phyloP scores from a whole-genome alignment of 306 rosid genomes.

The Phaseolus lunatus region DNA sequence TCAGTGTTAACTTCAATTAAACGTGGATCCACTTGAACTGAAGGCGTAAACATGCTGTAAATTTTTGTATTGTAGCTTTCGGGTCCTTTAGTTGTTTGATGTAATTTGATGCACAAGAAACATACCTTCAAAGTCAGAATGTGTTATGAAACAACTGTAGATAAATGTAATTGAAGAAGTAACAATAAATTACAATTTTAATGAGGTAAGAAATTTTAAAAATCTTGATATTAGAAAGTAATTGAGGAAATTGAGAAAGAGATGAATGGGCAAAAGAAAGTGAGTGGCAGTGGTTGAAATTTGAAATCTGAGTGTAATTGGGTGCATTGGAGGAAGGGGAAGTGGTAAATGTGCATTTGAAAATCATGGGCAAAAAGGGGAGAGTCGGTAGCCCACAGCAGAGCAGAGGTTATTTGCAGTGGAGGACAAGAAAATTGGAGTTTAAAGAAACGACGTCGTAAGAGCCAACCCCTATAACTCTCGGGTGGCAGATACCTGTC shows the following conservation, averaged over 20 bases:
- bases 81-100: neutral
- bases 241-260: constrained; percentile 26
- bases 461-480: constrained; percentile 18
- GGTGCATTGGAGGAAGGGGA: neutral
- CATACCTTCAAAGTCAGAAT: neutral
- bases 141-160: neutral
- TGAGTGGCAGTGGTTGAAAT: neutral
- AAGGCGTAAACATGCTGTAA: neutral
- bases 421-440: constrained; percentile 21
- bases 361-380: constrained; percentile 9
- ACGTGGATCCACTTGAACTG: no score
- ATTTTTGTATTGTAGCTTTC: no score
- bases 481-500: constrained; percentile 39
- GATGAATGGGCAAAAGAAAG: constrained; percentile 17
- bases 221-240: neutral
- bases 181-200: neutral
- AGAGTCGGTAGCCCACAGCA: neutral
- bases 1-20: no score
- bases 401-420: neutral
- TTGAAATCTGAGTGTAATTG: neutral
- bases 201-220: neutral
- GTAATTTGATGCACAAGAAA: neutral
- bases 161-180: neutral
- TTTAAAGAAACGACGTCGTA: constrained; percentile 45
- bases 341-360: constrained; percentile 28